Base-by-base conservation (phyloP, 768 basidiomycete genomes). In the Gloeostereum incarnatum region DNA sequence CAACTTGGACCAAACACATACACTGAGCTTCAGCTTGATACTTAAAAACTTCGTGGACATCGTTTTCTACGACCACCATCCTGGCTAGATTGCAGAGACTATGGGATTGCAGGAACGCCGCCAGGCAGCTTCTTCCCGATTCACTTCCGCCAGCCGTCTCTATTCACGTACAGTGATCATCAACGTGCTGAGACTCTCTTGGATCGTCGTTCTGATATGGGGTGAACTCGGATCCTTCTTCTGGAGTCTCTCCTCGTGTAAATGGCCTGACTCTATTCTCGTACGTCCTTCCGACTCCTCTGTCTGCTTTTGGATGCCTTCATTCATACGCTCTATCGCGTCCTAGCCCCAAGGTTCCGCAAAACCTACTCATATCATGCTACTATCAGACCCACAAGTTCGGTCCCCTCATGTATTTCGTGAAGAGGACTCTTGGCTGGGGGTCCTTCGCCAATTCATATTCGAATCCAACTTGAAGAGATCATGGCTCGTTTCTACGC, bases 301-400 rank as follows among this genome's bases (percentile, higher is more conserved):
- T 35, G 35, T 17, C 37, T 37, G 25, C n/a, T 39, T 41, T 14
- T 32, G 30, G n/a, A n/a, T n/a, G n/a, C n/a, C n/a, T n/a, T n/a
- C n/a, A n/a, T n/a, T n/a, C 36, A 38, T 41, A 16, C 31, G 6
- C 37, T 24, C 41, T 42, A 25, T 36, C 31, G 26, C 21, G 38
- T 42, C 48, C 42, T 20, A 42, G 16, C 44, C 44, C 24, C 38
- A 39, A 39, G 46, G 32, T 40, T 38, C 27, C 24, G 49, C 44
- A 42, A 56, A 53, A 18, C 50, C 67, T 17, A 66, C 75, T 1
- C 81, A 75, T 46, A 69, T 87, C 13, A 63, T 90, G 19, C 60
- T 90, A 39, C 51, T 85, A 6, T 67, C 84, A 3, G 87, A 90
- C 48, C 69, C 78, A 6, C 84, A 81, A 51, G 65, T 86, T 10